A percentile compares a stretch with the other conserved stretches of the same genome.
Evolutionary conservation across 2,329 filamentous ascomycete genomes (phyloP).

Genomic region (Lasiodiplodia theobromae): DNA sequence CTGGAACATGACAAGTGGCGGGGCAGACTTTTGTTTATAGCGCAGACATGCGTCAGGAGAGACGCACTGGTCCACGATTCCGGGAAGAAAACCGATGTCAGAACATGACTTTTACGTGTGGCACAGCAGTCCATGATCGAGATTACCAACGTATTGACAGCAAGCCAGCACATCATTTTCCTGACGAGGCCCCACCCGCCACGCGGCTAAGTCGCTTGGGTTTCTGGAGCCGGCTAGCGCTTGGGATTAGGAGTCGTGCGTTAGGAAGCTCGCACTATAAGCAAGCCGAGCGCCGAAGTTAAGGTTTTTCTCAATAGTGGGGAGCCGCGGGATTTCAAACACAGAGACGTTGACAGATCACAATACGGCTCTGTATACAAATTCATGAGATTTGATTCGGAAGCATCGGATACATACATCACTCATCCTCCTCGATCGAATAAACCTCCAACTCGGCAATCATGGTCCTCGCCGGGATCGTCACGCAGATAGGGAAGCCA

Average conservation of each 20-base stretch:
- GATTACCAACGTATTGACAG: not conserved
- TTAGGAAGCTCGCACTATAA: not conserved
- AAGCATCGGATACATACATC: not conserved
- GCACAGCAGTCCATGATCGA: not conserved
- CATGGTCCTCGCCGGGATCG: conserved; percentile 58
- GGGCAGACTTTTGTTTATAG: not conserved
- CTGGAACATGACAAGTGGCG: not conserved
- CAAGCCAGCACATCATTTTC: not conserved
- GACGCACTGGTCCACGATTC: not conserved
- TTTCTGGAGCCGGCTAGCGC: not conserved
- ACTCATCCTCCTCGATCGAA: conserved; percentile 6
- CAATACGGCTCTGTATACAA: too few species aligned
- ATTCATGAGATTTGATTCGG: too few species aligned
- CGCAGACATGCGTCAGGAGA: not conserved
- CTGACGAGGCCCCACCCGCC: not conserved
- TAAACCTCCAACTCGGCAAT: conserved; percentile 22
- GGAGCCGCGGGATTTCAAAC: too few species aligned
- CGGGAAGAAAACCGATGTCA: not conserved
- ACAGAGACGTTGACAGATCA: too few species aligned
- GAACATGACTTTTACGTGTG: not conserved
- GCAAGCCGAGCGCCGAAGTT: not conserved
- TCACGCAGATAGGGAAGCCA: conserved; percentile 63
- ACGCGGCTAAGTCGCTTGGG: not conserved
- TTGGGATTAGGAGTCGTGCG: not conserved
- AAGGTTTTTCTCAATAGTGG: not conserved